A percentile compares a stretch with the other conserved stretches of the same genome.
Conservation (phyloP, 225 moss, liverwort and hornwort species). For the Straminergon stramineum region DNA sequence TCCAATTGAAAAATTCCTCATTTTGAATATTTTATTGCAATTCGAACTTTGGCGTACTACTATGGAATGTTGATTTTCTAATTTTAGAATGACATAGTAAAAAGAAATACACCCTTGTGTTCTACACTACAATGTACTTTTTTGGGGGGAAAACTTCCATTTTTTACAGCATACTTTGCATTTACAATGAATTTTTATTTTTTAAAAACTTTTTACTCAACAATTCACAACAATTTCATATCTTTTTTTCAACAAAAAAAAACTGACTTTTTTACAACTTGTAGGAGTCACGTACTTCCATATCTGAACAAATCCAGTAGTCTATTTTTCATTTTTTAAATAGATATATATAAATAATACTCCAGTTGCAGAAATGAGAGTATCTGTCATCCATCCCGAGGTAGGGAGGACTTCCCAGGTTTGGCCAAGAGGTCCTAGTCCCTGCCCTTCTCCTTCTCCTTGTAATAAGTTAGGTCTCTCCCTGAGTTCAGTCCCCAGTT, state of each 20-base stretch:
- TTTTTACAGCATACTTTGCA: not conserved
- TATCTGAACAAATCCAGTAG: not conserved
- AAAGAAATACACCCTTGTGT: not conserved
- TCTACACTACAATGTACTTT: not conserved
- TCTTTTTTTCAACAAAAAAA: no score
- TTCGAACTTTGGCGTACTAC: no score
- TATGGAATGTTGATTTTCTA: not conserved
- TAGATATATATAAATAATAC: no score
- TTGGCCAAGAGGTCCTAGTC: not conserved
- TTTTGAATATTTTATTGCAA: not conserved
- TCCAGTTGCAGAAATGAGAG: not conserved
- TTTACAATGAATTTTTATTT: not conserved
- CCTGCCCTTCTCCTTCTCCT: no score
- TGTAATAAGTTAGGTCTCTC: not conserved
- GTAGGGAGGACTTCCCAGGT: no score
- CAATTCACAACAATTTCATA: not conserved
- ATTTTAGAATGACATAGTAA: not conserved
- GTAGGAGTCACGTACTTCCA: not conserved
- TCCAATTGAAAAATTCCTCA: not conserved
- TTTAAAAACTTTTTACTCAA: no score
- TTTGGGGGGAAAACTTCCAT: fast-evolving
- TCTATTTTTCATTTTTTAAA: not conserved
- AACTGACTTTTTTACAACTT: not conserved
- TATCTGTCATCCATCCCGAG: not conserved
- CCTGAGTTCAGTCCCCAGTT: not conserved